Evolutionary conservation across 371 early-diverging fungal genomes (phyloP).

Genomic region (Basidiobolus heterosporus): DNA sequence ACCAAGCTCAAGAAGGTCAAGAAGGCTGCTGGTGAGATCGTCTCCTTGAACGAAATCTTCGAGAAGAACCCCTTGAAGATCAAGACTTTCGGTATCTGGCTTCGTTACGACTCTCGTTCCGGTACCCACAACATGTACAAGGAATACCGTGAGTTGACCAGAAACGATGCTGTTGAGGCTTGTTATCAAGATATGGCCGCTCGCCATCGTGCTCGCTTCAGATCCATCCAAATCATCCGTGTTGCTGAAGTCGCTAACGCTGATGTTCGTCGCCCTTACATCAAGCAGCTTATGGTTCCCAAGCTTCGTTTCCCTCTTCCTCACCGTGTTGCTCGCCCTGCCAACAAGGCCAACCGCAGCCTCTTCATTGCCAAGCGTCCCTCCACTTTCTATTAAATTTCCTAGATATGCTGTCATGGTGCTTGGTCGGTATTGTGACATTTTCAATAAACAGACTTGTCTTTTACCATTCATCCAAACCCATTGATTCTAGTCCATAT

Average conservation of each 20-base stretch:
- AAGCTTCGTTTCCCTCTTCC: constrained; percentile 94
- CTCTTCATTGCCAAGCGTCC: constrained; percentile 85
- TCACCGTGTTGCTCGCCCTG: constrained; percentile 77
- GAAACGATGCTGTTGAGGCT: constrained; percentile 83
- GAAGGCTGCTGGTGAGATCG: constrained; percentile 93
- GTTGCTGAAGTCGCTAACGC: constrained; percentile 78
- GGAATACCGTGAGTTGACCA: constrained; percentile 97
- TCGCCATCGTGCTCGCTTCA: constrained; percentile 96
- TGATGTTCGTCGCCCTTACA: constrained; percentile 93
- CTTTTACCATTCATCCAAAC: too few species aligned
- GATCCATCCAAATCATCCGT: constrained; percentile 94
- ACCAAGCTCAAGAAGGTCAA: constrained; percentile 98
- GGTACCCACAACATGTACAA: constrained; percentile 99
- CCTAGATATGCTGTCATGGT: too few species aligned
- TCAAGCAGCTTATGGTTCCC: constrained; percentile 80
- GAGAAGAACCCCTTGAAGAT: constrained; percentile 86
- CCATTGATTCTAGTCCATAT: too few species aligned
- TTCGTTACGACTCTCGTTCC: constrained; percentile 97
- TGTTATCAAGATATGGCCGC: constrained; percentile 99
- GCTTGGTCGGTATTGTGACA: too few species aligned
- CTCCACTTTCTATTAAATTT: constrained; percentile 51
- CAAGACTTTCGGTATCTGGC: constrained; percentile 99
- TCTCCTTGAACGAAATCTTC: constrained; percentile 92
- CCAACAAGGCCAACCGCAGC: constrained; percentile 46
- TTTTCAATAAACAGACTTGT: too few species aligned